Base-by-base conservation (phyloP, 1,284 basidiomycete genomes). In the Rhizoctonia solani region DNA sequence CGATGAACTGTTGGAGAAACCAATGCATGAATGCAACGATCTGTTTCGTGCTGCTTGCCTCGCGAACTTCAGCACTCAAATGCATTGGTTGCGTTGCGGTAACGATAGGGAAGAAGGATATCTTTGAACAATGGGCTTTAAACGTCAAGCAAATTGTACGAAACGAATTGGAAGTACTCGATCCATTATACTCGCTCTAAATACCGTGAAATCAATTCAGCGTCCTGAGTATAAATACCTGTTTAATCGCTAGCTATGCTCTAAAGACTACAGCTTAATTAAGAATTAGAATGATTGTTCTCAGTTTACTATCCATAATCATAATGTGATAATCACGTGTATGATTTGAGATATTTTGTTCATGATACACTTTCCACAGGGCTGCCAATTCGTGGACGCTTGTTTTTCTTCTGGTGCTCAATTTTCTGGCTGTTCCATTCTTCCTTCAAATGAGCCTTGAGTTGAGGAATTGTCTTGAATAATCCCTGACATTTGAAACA, bases 361-460 rank as follows among this genome's bases (percentile, higher is more conserved):
- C 23, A 27, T 13, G 16, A 13, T 13, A n/a, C 19, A 8, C 37
- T 27, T 34, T 27, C n/a, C 14, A 9, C 46, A 4, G 46, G 9
- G 46, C 46, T 55, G 21, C 49, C 39, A 5, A 41, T 54, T 27
- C 41, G 41, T 16, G 41, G 11, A 16, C 16, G 41, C 41, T 27
- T 2, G 30, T 44, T 9, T 41, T 29, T 16, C 11, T 47, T n/a
- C 29, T 41, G 14, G 34, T 21, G 14, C 58, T 46, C 25, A 55
- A 34, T 46, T 46, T 72, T 65, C 50, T 69, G 69, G 30, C 71
- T 46, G 52, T 73, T 69, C 67, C 74, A 90, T 72, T 90, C 87
- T 61, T 81, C 78, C 73, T 85, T 80, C 16, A 94, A 78, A 73
- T 94, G 90, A 9, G 75, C 74, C 74, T 94, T 95, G 39, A 98